Evolutionary conservation across 805 yeast species (phyloP), one percentile per base, ranked within the genome.

Genomic region (Wickerhamia fluorescens): DNA sequence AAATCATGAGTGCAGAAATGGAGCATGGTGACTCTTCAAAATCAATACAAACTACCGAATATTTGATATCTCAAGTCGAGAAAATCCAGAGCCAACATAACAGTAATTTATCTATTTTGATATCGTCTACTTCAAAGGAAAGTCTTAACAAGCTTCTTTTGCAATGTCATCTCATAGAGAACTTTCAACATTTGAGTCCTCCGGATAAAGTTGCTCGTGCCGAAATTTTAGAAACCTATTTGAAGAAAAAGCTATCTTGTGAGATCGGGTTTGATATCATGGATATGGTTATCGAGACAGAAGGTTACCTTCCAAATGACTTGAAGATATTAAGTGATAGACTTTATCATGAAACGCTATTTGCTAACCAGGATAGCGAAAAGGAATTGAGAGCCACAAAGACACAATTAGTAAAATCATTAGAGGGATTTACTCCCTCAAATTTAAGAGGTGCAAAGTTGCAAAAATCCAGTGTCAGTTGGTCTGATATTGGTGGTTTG

Each of bases 401-500:
- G 44, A 43, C 4, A 41, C 45, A 73, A 31, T 73, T 85, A 33
- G 57, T 65, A 11, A 58, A 51, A 6, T 84, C 94, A 0, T 46
- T 82, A n/a, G 51, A 66, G 8, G 83, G 75, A 1, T 89, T 71
- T 42, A 72, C 76, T 1, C 96, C 97, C 0, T 74, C 94, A 0
- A 77, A 85, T 26, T 58, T 89, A 30, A 69, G 95, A 30, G 95
- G 95, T 1, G 94, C 86, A 5, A 85, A 86, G 48, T 61, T 88
- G 7, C 86, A 86, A 41, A 86, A 83, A 44, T 76, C 89, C 0
- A 56, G 75, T 1, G 73, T 77, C 1, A 69, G 71, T 25, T 89
- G 98, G 98, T 44, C 65, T 2, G 95, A 87, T 41, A 85, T 89
- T 40, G 98, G 97, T 5, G 98, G 96, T 0, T 60, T 89, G 31